phyloP scores from a whole-genome alignment of 225 moss, liverwort and hornwort genomes.

The Straminergon stramineum region DNA sequence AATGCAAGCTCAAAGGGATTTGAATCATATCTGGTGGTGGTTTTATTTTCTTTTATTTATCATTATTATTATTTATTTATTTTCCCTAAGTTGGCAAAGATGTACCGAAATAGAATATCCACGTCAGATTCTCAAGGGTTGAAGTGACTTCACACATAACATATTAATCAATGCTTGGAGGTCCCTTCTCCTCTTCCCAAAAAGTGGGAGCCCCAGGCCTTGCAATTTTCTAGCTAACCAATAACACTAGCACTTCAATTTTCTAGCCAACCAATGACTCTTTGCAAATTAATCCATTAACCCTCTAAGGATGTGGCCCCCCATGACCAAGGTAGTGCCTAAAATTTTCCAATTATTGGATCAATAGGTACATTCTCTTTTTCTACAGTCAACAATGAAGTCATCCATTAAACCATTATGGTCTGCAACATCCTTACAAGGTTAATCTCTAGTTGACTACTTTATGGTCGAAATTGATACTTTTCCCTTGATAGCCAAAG shows the following conservation, averaged over 20 bases:
- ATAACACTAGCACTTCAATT: too few relatives aligned
- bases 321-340: too few relatives aligned
- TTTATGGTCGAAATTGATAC: too few relatives aligned
- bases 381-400: too few relatives aligned
- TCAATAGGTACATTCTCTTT: too few relatives aligned
- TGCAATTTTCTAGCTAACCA: rapidly evolving
- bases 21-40: background rate
- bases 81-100: background rate
- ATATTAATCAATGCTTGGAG: background rate
- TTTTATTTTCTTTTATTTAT: background rate
- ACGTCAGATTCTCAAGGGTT: background rate
- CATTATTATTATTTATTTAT: background rate
- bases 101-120: background rate
- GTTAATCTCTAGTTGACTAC: too few relatives aligned
- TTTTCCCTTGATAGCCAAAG: too few relatives aligned
- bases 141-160: background rate
- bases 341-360: too few relatives aligned
- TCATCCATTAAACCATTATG: too few relatives aligned
- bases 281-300: background rate
- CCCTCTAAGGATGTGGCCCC: too few relatives aligned
- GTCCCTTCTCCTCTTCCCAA: background rate
- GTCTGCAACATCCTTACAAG: too few relatives aligned
- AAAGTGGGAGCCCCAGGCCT: rapidly evolving
- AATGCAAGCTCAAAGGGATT: background rate
- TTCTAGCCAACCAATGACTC: too few relatives aligned